These are phyloP conservation scores for Beauveria sp. DNA, from an alignment of 2,329 filamentous ascomycete genomes.

Conservation along the genomic window DNA sequence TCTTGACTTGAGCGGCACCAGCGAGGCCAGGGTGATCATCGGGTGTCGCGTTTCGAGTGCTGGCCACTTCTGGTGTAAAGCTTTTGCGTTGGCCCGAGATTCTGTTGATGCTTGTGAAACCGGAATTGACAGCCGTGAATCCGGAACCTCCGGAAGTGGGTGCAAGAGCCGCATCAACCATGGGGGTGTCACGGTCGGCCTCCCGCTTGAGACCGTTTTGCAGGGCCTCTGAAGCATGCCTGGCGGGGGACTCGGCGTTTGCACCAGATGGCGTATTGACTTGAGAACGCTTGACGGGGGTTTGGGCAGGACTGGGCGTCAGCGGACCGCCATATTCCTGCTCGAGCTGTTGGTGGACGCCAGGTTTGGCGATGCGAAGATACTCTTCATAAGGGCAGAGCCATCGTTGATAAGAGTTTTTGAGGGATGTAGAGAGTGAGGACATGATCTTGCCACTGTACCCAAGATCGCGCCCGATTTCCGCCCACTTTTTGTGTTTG, in stretches of 20 bases:
- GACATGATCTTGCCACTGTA: conserved; percentile 99
- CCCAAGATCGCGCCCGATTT: conserved; percentile 90
- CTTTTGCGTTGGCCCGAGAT: conserved; percentile 39
- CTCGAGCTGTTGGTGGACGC: conserved; percentile 93
- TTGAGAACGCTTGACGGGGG: conserved; percentile 60
- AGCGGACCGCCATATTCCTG: conserved; percentile 87
- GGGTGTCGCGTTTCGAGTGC: conserved; percentile 53
- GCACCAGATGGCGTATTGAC: conserved; percentile 52
- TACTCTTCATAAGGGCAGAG: conserved; percentile 96
- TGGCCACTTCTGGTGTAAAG: conserved; percentile 57
- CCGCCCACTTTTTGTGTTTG: conserved; percentile 97
- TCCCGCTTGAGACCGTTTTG: conserved; percentile 41
- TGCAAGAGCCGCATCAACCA: conserved; percentile 37
- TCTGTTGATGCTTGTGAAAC: conserved; percentile 63
- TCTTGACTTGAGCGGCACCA: conserved; percentile 61
- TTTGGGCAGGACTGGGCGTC: conserved; percentile 65
- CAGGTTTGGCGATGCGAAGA: conserved; percentile 79
- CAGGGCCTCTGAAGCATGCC: conserved; percentile 45
- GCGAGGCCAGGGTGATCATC: conserved; percentile 42
- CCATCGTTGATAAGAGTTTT: conserved; percentile 97
- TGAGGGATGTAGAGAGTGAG: conserved; percentile 90
- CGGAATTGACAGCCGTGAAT: conserved; percentile 38
- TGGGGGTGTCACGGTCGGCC: conserved; percentile 39
- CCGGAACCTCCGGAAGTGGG: conserved; percentile 41
- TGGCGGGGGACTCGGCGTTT: conserved; percentile 59